Percentiles rank a stretch among this genome's conserved stretches.
Conservation (phyloP, 495 filamentous ascomycete species). For the Hypoxylon intermedium region DNA sequence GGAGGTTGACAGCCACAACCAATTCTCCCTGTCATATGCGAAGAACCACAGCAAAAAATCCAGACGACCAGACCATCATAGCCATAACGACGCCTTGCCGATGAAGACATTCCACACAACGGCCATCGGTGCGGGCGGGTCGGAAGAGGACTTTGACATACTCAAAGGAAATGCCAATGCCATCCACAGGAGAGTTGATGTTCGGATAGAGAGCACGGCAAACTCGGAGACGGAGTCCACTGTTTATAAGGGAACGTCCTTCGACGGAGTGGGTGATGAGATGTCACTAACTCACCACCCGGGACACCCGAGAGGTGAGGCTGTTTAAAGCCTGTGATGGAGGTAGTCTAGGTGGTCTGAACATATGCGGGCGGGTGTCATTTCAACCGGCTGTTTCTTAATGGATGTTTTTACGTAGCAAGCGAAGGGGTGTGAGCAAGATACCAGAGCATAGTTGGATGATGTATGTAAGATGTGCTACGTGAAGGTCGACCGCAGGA, state of each 20-base stretch:
- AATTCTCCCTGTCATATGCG: conserved; percentile 6
- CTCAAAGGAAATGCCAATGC: not conserved
- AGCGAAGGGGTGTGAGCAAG: not conserved
- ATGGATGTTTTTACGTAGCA: not conserved
- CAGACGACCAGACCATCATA: not conserved
- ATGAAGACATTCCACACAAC: conserved; percentile 21
- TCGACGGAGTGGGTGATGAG: conserved; percentile 16
- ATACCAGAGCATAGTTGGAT: not conserved
- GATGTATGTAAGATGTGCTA: not conserved
- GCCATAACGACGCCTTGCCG: not conserved
- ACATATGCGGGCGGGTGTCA: not conserved
- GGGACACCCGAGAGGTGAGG: conserved; percentile 6
- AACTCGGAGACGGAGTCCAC: conserved; percentile 8
- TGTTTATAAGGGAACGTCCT: conserved; percentile 4
- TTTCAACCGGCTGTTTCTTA: not conserved
- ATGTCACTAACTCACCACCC: conserved; percentile 13
- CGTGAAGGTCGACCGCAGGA: not conserved
- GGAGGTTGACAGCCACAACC: not conserved
- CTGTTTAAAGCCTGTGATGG: too few relatives aligned
- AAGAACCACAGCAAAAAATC: conserved; percentile 7
- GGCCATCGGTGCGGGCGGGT: conserved; percentile 2
- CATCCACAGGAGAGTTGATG: conserved; percentile 18
- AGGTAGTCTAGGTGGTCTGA: not conserved
- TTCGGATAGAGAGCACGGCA: conserved; percentile 15
- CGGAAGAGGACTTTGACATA: conserved; percentile 14